Base-by-base conservation (phyloP, 2,329 filamentous ascomycete genomes). In the Verticillium klebahnii region DNA sequence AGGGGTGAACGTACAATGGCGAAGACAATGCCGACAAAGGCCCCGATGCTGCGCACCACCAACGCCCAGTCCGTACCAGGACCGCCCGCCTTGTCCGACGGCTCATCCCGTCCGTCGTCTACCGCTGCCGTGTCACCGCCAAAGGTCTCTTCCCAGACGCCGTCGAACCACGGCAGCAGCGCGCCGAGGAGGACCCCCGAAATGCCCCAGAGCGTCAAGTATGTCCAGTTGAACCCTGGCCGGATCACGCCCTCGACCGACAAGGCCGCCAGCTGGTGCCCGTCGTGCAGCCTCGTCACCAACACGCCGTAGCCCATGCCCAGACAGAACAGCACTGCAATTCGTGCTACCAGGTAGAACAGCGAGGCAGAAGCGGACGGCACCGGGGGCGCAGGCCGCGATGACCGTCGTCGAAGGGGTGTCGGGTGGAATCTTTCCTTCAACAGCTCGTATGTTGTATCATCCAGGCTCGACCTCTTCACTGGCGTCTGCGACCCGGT, bases 241-340 rank as follows among this genome's bases (percentile, higher is more conserved):
- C 37, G 12, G 74, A 80, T 73, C 19, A 80, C 71, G 7, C 72
- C 73, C 31, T 78, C 76, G 56, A 89, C 78, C 60, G 85, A 82
- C 37, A 92, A 82, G 0, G 87, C 84, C 0, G 85, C 83, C 57
- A 92, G 78, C 56, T 83, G 81, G 65, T 87, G 82, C 58, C 87
- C 85, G 65, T 89, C 86, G 68, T 94, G 92, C 55, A 98, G 79
- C 71, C 92, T 88, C 23, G 89, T 88, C 45, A 97, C 89, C 50
- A 97, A 81, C 1, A 90, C 79, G 1, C 94, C 94, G 73, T 97
- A 98, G 17, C 89, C 85, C 60, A 94, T 82, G 1, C 95, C 95
- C 40, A 97, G 87, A 0, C 82, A 76, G 70, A 95, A 95, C 11
- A 98, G 82, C 2, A 95, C 77, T 1, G 80, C 73, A 2, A 84